A percentile compares a stretch with the other conserved stretches of the same genome.
These are phyloP conservation scores for Blastobotrys serpentis DNA, from an alignment of 1,139 yeast species.

Conservation along the genomic window DNA sequence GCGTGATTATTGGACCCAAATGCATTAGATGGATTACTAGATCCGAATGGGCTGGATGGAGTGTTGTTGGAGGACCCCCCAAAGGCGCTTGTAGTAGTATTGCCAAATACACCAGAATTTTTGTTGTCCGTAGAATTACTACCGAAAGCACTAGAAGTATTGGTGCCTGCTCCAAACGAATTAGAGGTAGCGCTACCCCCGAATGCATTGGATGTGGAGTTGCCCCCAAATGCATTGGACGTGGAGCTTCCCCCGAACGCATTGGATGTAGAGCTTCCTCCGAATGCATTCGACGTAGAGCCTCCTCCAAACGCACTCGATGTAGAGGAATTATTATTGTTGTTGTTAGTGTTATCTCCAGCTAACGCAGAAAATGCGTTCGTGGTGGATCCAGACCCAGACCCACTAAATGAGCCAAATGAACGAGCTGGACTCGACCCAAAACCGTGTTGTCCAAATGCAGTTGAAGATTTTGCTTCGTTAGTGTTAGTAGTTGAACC, in stretches of 20 bases:
- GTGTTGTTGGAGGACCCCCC: no score
- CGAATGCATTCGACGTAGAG: not conserved
- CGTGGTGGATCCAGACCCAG: not conserved
- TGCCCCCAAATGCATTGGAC: slow-evolving; percentile 32
- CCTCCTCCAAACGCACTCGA: not conserved
- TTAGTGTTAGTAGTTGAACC: not conserved
- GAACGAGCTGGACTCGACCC: slow-evolving; percentile 9
- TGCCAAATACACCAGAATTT: slow-evolving; percentile 26
- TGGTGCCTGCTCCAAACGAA: slow-evolving; percentile 12
- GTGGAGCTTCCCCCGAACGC: slow-evolving; percentile 15
- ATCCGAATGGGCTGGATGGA: slow-evolving; percentile 17
- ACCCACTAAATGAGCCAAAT: slow-evolving; percentile 8
- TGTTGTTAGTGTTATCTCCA: not conserved
- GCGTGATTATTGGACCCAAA: slow-evolving; percentile 6
- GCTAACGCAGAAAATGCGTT: slow-evolving; percentile 9
- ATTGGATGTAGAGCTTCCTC: not conserved
- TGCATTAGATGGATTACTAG: slow-evolving; percentile 9
- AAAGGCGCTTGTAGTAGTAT: slow-evolving; percentile 16
- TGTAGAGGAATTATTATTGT: no score
- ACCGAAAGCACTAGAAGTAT: slow-evolving; percentile 27
- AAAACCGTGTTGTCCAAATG: slow-evolving; percentile 11
- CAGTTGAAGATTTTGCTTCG: not conserved
- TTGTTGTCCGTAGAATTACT: no score
- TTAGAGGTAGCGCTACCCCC: slow-evolving; percentile 10
- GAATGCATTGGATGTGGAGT: slow-evolving; percentile 12